These are phyloP conservation scores for Monilinia aucupariae DNA, from an alignment of 2,329 filamentous ascomycete genomes.

Conservation along the genomic window DNA sequence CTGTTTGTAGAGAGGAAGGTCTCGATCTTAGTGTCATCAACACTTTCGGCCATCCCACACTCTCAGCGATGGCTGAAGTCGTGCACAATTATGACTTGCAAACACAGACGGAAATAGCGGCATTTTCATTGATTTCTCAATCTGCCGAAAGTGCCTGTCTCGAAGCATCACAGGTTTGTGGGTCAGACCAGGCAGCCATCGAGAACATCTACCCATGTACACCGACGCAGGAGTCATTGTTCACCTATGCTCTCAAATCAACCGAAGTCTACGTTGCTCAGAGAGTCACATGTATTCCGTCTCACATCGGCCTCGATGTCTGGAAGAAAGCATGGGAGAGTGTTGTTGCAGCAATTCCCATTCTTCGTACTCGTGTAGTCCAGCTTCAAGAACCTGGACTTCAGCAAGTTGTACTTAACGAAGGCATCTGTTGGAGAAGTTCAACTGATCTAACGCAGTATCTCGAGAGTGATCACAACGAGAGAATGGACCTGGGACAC, in stretches of 20 bases:
- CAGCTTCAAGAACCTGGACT: conserved; percentile 32
- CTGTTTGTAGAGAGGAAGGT: conserved; percentile 33
- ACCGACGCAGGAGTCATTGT: conserved; percentile 37
- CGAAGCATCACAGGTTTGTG: conserved; percentile 29
- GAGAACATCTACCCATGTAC: conserved; percentile 40
- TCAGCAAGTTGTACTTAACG: conserved; percentile 27
- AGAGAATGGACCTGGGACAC: conserved; percentile 31
- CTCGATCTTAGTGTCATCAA: conserved; percentile 40
- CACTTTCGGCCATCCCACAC: conserved; percentile 40
- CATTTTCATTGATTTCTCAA: conserved; percentile 30
- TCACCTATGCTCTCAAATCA: conserved; percentile 11
- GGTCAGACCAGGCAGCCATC: conserved; percentile 31
- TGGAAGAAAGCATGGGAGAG: conserved; percentile 34
- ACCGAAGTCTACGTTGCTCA: conserved; percentile 6
- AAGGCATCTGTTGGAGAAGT: conserved; percentile 23
- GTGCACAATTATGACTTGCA: conserved; percentile 17
- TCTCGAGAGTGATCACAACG: conserved; percentile 21
- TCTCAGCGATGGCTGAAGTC: conserved; percentile 42
- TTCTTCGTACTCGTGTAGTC: conserved; percentile 37
- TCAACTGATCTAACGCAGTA: conserved; percentile 26
- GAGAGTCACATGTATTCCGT: conserved; percentile 23
- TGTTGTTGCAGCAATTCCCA: conserved; percentile 30
- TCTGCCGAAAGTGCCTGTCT: conserved; percentile 20
- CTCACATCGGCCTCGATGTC: conserved; percentile 22
- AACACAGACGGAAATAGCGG: conserved; percentile 13